Evolutionary conservation across 352 stramenopile genomes (phyloP), one percentile per base, ranked within the genome.

Genomic region (Globisporangium canariense): DNA sequence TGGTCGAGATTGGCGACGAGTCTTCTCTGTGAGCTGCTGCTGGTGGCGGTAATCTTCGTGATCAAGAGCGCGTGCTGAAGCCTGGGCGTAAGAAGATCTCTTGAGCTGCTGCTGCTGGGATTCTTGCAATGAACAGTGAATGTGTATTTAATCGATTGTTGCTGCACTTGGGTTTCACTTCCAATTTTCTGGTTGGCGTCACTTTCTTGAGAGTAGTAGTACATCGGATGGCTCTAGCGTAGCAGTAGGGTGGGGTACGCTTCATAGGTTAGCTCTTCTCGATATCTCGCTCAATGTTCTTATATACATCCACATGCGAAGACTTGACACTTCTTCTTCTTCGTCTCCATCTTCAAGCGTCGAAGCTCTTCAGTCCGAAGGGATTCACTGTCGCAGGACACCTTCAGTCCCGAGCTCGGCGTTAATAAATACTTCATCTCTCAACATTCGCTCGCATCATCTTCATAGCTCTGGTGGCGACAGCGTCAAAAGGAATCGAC

Each of bases 1-100:
- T 79, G 50, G 60, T 79, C 25, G 72, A 82, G 52, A 41, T 59
- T 45, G 38, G 62, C 11, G 47, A 68, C 16, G 41, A 47, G 41
- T n/a, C 41, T 10, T 47, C 41, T 47, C 41, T 47, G 41, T 47
- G 28, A 55, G 49, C 22, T 56, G 50, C 18, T 34, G 49, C 7
- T 25, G 10, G 25, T 34, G 16, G 47, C 20, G 14, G 2, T 40
- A 7, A 10, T 40, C 34, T 40, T 10, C 36, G 36, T 36, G 6
- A 36, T 41, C 36, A 41, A 41, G 36, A 41, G 36, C 8, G 9
- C 14, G 22, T 25, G 22, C 22, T 25, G 22, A 25, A 25, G 36
- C 41, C 41, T 47, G 14, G 14, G 41, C 20, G 7, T 11, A 51
- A 30, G n/a, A 30, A 30, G 0, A 16, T 47, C 16, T 47, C 16